Evolutionary conservation across 2,329 filamentous ascomycete species (phyloP).

Genomic region (Xenoacremonium recifei): DNA sequence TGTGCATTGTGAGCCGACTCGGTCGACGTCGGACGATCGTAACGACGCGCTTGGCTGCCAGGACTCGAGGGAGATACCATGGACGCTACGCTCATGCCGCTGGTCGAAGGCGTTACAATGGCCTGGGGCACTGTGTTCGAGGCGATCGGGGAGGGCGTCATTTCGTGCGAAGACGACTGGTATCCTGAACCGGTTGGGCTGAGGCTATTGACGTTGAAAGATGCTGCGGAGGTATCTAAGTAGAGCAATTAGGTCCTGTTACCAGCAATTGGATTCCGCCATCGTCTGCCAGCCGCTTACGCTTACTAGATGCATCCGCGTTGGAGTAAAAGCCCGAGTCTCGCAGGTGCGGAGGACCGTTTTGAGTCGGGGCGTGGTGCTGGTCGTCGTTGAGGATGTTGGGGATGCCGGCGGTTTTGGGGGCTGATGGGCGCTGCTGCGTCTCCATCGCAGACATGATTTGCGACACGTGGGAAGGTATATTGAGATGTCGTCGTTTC

Average conservation of each 20-base stretch:
- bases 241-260: constrained; percentile 15
- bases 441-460: constrained; percentile 25
- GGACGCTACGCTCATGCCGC: constrained; percentile 64
- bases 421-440: constrained; percentile 25
- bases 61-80: constrained; percentile 62
- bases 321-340: constrained; percentile 46
- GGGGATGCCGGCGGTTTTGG: constrained; percentile 36
- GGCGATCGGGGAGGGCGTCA: constrained; percentile 61
- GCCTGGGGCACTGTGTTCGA: constrained; percentile 50
- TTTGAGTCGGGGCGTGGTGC: constrained; percentile 24
- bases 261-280: constrained; percentile 9
- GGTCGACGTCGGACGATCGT: constrained; percentile 39
- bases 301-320: constrained; percentile 42
- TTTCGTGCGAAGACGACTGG: constrained; percentile 53
- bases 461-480: background rate
- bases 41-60: constrained; percentile 39
- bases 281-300: constrained; percentile 28
- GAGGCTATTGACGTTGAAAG: constrained; percentile 36
- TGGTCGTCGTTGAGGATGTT: constrained; percentile 39
- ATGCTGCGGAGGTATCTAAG: constrained; percentile 39
- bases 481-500: constrained; percentile 5
- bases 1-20: constrained; percentile 31
- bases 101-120: constrained; percentile 53
- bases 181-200: constrained; percentile 47
- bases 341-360: constrained; percentile 33